Evolutionary conservation across 1,139 yeast genomes (phyloP), one percentile per base, ranked within the genome.

Genomic region (Eremothecium gossypii): DNA sequence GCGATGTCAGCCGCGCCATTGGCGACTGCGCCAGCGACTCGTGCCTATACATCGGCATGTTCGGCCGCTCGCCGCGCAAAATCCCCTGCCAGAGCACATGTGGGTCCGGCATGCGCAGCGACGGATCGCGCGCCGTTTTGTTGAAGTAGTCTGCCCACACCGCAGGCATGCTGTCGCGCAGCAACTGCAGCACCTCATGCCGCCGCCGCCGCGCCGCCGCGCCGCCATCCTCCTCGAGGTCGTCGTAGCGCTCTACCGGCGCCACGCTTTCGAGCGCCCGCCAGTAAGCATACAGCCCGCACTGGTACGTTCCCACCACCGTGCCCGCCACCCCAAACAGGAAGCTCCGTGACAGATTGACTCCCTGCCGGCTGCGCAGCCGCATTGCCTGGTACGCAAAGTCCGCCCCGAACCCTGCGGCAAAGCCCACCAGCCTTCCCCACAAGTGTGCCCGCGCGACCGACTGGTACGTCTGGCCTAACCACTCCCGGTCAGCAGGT

Each of bases 61-160:
- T 17, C 23, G 23, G 23, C 23, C 23, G 23, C 23, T 17, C 23
- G 23, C 23, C 23, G 23, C 23, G 23, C 23, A 17, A 6, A 17
- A 17, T 17, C 23, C 5, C 60, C 28, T 58, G 50, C 36, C 60
- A 37, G 41, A 54, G 51, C 2, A 50, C 51, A 47, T 55, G 53
- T 27, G 71, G 71, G 45, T 67, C 65, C 17, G 66, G 66, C 45
- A 67, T 53, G 35, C 63, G 52, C 41, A 61, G 61, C 17, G 58
- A 64, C 1, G 70, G 68, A 40, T 66, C 62, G 14, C 58, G 58
- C 37, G 52, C 55, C 0, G 70, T 66, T 41, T 58, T 41, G 38
- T 57, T 54, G 45, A 64, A 67, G 44, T 67, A 67, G 37, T 58
- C 48, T 41, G 65, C 59, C 70, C 70, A 67, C 43, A 55, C 61